Evolutionary conservation across 805 yeast species (phyloP).

Genomic region (Tanozyma kutaoensis): DNA sequence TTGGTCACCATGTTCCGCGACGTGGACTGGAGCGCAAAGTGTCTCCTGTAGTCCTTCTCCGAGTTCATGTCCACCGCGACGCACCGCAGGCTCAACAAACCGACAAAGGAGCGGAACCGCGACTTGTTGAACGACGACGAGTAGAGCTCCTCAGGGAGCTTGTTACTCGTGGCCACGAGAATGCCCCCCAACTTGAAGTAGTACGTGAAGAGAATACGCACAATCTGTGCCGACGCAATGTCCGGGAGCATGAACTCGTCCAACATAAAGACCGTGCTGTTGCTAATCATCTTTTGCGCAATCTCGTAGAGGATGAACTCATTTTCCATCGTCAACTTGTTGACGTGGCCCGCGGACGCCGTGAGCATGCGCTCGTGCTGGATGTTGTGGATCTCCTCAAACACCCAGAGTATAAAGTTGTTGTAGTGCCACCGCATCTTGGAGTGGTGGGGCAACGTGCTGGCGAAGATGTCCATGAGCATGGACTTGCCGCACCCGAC

Average conservation of each 20-base stretch:
- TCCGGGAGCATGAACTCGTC: constrained; percentile 76
- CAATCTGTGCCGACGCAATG: constrained; percentile 57
- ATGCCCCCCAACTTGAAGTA: constrained; percentile 68
- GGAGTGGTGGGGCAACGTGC: constrained; percentile 45
- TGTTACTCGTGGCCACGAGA: constrained; percentile 58
- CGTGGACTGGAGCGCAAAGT: constrained; percentile 9
- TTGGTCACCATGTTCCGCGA: constrained; percentile 20
- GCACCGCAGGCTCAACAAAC: constrained; percentile 46
- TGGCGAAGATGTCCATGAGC: constrained; percentile 62
- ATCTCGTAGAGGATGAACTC: constrained; percentile 55
- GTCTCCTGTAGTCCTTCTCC: constrained; percentile 37
- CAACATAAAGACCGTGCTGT: constrained; percentile 44
- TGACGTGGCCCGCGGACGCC: constrained; percentile 10
- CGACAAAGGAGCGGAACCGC: constrained; percentile 44
- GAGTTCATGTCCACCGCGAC: constrained; percentile 50
- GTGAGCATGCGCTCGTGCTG: constrained; percentile 29
- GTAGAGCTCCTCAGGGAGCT: constrained; percentile 60
- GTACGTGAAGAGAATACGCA: constrained; percentile 50
- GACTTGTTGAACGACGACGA: constrained; percentile 49
- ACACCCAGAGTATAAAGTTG: constrained; percentile 58
- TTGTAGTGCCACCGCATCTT: constrained; percentile 64
- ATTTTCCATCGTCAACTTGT: constrained; percentile 27
- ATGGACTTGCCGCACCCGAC: constrained; percentile 69
- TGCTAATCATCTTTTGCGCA: constrained; percentile 48
- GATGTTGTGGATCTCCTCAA: constrained; percentile 43